These are phyloP conservation scores for Cardamine resedifolia DNA, from an alignment of 345 rosid species.

Conservation along the genomic window DNA sequence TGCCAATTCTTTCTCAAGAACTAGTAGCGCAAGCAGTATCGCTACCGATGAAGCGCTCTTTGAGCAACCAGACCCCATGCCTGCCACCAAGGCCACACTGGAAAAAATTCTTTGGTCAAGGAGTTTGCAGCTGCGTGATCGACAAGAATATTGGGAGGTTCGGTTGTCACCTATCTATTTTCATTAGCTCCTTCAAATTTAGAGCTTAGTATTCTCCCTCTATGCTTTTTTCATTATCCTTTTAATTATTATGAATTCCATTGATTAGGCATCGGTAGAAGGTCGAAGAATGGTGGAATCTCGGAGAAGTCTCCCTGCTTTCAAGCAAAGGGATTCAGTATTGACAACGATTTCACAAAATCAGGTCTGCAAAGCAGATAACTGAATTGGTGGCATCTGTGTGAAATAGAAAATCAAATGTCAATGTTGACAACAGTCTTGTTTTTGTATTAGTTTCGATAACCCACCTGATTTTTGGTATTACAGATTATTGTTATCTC, in stretches of 20 bases:
- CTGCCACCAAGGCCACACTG: slow-evolving; percentile 48
- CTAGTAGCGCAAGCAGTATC: slow-evolving; percentile 58
- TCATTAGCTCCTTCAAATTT: background rate
- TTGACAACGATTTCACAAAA: slow-evolving; percentile 56
- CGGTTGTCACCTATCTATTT: slow-evolving; percentile 13
- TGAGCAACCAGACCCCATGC: slow-evolving; percentile 59
- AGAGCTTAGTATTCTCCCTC: background rate
- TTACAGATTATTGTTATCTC: slow-evolving; percentile 81
- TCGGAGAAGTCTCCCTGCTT: slow-evolving; percentile 81
- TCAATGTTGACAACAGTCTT: background rate
- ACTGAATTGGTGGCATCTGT: slow-evolving; percentile 5
- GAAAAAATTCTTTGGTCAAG: slow-evolving; percentile 54
- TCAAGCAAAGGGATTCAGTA: slow-evolving; percentile 67
- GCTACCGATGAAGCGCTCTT: slow-evolving; percentile 66
- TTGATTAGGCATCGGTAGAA: slow-evolving; percentile 59
- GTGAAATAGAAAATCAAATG: background rate
- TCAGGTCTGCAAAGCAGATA: slow-evolving; percentile 53
- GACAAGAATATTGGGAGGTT: slow-evolving; percentile 84
- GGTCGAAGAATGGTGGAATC: slow-evolving; percentile 66
- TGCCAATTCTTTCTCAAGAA: slow-evolving; percentile 54
- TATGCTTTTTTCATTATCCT: slow-evolving; percentile 2
- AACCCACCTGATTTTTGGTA: background rate
- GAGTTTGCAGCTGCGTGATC: slow-evolving; percentile 66
- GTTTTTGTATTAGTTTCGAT: background rate
- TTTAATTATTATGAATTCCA: background rate